Percentiles rank a stretch among this genome's conserved stretches.
These are phyloP conservation scores for Mortierella sp. DNA, from an alignment of 371 early-diverging fungal species.

Conservation along the genomic window DNA sequence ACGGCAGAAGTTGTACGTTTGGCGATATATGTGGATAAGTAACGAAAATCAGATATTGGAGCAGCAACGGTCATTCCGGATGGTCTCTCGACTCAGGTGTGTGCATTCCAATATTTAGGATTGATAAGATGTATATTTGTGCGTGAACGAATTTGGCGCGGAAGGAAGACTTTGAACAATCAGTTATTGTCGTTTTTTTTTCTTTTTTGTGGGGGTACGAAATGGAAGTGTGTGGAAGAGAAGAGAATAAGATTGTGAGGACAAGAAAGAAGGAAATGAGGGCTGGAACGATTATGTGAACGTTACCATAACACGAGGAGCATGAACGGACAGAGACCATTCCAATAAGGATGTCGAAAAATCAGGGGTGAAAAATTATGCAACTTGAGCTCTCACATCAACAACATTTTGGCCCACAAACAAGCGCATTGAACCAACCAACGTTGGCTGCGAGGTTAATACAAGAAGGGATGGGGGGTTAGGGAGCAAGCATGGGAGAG, in stretches of 20 bases:
- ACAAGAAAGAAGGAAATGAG: not conserved
- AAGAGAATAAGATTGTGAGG: not conserved
- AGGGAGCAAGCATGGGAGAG: too few species aligned
- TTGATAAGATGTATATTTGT: too few species aligned
- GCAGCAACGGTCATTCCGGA: conserved; percentile 41
- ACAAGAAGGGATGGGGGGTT: too few species aligned
- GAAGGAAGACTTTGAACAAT: not conserved
- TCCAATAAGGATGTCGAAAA: conserved; percentile 11
- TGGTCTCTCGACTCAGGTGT: not conserved
- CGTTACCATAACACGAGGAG: conserved; percentile 1
- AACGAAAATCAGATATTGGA: conserved; percentile 34
- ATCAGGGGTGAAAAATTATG: conserved; percentile 37
- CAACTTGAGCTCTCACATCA: conserved; percentile 12
- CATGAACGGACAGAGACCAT: conserved; percentile 5
- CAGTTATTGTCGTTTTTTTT: too few species aligned
- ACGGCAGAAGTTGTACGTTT: conserved; percentile 15
- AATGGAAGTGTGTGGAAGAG: not conserved
- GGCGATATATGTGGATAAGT: conserved; percentile 15
- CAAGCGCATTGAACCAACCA: too few species aligned
- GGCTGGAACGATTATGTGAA: not conserved
- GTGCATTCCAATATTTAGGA: conserved; percentile 13
- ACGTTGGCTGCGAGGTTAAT: too few species aligned
- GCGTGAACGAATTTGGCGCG: too few species aligned
- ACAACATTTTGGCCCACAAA: not conserved
- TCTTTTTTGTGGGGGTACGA: not conserved